Evolutionary conservation across 768 basidiomycete species (phyloP).

Genomic region (Mycena galopus): DNA sequence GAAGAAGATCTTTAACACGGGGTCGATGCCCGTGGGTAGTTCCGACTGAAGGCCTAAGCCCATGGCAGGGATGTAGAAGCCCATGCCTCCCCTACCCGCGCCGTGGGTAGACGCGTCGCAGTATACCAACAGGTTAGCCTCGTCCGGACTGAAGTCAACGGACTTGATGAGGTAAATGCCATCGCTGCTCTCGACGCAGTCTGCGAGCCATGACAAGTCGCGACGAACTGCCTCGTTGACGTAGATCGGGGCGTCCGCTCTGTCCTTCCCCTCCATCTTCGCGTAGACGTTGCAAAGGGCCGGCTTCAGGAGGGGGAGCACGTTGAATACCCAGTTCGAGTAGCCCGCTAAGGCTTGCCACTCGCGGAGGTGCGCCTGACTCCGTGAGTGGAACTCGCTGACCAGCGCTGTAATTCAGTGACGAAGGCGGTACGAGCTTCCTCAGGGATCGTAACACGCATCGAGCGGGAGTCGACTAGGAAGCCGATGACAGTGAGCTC

Average conservation of each 20-base stretch:
- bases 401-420: background rate
- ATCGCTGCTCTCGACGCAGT: slow-evolving; percentile 33
- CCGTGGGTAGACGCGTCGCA: slow-evolving; percentile 45
- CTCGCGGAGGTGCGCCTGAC: background rate
- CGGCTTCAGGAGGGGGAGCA: slow-evolving; percentile 45
- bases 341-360: slow-evolving; percentile 43
- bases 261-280: slow-evolving; percentile 47
- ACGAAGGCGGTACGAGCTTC: slow-evolving; percentile 22
- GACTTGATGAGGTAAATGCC: slow-evolving; percentile 44
- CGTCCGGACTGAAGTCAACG: slow-evolving; percentile 12
- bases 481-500: slow-evolving; percentile 55
- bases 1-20: background rate
- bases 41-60: background rate
- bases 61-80: background rate
- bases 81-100: background rate
- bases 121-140: slow-evolving; percentile 32
- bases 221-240: slow-evolving; percentile 45
- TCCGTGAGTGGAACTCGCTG: background rate
- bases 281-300: slow-evolving; percentile 43
- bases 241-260: slow-evolving; percentile 36
- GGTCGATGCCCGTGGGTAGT: slow-evolving; percentile 24
- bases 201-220: slow-evolving; percentile 50
- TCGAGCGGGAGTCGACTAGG: slow-evolving; percentile 46
- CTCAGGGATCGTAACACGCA: slow-evolving; percentile 44
- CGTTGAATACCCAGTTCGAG: slow-evolving; percentile 51